These are phyloP conservation scores for Cyclanthera cordifolia DNA, from an alignment of 306 rosid species.

Conservation along the genomic window DNA sequence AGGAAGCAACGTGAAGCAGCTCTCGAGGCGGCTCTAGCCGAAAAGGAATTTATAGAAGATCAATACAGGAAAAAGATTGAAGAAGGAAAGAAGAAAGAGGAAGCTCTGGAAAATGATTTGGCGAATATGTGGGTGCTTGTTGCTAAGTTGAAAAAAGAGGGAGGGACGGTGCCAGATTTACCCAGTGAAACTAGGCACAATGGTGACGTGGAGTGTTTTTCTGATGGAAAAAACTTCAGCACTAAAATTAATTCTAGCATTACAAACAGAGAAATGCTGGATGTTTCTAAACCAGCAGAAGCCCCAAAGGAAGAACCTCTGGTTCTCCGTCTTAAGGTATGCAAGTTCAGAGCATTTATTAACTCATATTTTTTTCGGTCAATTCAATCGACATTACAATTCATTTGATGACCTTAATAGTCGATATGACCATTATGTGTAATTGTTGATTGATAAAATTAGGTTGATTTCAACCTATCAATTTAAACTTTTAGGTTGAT, in stretches of 20 bases:
- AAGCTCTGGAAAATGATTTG: slow-evolving; percentile 91
- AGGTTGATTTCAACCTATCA: too few relatives aligned
- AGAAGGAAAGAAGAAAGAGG: slow-evolving; percentile 88
- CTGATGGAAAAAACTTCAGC: slow-evolving; percentile 28
- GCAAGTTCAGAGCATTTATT: background rate
- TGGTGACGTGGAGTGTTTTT: slow-evolving; percentile 29
- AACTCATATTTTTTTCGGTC: too few relatives aligned
- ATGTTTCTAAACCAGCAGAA: slow-evolving; percentile 43
- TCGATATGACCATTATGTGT: background rate
- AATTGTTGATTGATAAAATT: background rate
- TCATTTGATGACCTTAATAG: too few relatives aligned
- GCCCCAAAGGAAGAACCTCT: slow-evolving; percentile 61
- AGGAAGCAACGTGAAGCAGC: slow-evolving; percentile 92
- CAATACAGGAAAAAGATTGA: slow-evolving; percentile 72
- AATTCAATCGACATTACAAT: too few relatives aligned
- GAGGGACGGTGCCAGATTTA: slow-evolving; percentile 45
- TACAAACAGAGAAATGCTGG: slow-evolving; percentile 41
- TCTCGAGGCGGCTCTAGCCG: slow-evolving; percentile 84
- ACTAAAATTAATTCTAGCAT: slow-evolving; percentile 24
- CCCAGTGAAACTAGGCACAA: slow-evolving; percentile 35
- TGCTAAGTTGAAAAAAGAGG: slow-evolving; percentile 91
- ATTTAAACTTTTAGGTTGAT: too few relatives aligned
- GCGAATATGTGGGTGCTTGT: slow-evolving; percentile 99
- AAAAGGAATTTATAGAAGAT: slow-evolving; percentile 79
- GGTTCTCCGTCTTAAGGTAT: slow-evolving; percentile 90